Evolutionary conservation across 371 early-diverging fungal genomes (phyloP).

Genomic region (Mucor indicus): DNA sequence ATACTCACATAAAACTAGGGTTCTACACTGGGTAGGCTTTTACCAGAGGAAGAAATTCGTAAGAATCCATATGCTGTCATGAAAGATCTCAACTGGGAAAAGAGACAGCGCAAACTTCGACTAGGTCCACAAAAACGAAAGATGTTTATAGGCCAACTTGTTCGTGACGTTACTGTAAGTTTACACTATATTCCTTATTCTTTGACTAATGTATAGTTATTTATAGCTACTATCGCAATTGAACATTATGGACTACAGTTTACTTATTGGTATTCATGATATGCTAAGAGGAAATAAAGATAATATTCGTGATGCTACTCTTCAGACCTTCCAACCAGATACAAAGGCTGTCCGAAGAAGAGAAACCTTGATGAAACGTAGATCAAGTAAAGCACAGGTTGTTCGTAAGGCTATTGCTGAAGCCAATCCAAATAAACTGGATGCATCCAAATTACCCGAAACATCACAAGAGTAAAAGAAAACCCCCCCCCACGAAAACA

Average conservation of each 20-base stretch:
- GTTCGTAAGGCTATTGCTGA: constrained; percentile 70
- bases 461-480: constrained; percentile 44
- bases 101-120: constrained; percentile 68
- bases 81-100: constrained; percentile 95
- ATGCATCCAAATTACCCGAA: constrained; percentile 52
- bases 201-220: constrained; percentile 56
- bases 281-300: constrained; percentile 82
- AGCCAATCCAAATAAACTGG: constrained; percentile 70
- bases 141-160: constrained; percentile 83
- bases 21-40: constrained; percentile 84
- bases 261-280: constrained; percentile 92
- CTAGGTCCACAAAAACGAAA: constrained; percentile 83
- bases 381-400: constrained; percentile 65
- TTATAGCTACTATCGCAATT: constrained; percentile 80
- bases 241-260: constrained; percentile 89
- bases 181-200: not conserved
- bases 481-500: not conserved
- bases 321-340: constrained; percentile 68
- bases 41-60: constrained; percentile 72
- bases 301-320: constrained; percentile 83
- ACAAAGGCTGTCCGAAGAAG: constrained; percentile 49
- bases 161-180: constrained; percentile 74
- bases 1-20: constrained; percentile 18
- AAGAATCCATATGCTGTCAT: constrained; percentile 83
- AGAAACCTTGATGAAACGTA: constrained; percentile 41